Percentiles rank a stretch among this genome's conserved stretches.
These are phyloP conservation scores for Tanacetum coccineum DNA, from an alignment of 129 eudicot species.

Conservation along the genomic window DNA sequence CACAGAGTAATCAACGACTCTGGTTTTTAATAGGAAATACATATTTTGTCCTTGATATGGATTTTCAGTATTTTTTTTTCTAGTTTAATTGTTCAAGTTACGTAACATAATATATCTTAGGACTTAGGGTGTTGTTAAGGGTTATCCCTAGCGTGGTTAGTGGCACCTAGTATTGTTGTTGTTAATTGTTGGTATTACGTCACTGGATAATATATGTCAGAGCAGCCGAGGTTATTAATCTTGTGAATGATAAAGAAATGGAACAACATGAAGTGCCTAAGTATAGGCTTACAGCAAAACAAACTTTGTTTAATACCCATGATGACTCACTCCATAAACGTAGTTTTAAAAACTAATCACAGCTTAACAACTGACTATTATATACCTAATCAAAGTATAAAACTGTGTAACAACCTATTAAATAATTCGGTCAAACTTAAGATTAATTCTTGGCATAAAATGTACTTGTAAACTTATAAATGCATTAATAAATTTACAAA, in stretches of 20 bases:
- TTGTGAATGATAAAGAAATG: not conserved
- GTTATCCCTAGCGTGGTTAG: too few relatives aligned
- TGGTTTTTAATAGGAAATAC: too few relatives aligned
- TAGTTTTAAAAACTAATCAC: not conserved
- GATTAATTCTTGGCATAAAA: not conserved
- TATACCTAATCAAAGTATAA: not conserved
- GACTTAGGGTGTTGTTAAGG: too few relatives aligned
- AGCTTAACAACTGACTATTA: not conserved
- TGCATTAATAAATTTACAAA: not conserved
- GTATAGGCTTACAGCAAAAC: conserved; percentile 9
- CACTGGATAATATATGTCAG: too few relatives aligned
- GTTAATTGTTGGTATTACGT: too few relatives aligned
- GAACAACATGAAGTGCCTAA: not conserved
- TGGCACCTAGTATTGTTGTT: too few relatives aligned
- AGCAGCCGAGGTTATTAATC: not conserved
- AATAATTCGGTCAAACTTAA: not conserved
- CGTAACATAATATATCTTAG: too few relatives aligned
- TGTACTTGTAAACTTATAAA: not conserved
- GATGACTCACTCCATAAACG: not conserved
- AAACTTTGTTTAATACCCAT: not conserved
- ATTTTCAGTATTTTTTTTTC: not conserved
- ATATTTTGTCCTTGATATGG: too few relatives aligned
- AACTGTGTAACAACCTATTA: not conserved
- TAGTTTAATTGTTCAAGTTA: not conserved
- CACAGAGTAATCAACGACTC: too few relatives aligned